phyloP scores from a whole-genome alignment of 805 yeast species.

The Spencermartinsiella europaea region DNA sequence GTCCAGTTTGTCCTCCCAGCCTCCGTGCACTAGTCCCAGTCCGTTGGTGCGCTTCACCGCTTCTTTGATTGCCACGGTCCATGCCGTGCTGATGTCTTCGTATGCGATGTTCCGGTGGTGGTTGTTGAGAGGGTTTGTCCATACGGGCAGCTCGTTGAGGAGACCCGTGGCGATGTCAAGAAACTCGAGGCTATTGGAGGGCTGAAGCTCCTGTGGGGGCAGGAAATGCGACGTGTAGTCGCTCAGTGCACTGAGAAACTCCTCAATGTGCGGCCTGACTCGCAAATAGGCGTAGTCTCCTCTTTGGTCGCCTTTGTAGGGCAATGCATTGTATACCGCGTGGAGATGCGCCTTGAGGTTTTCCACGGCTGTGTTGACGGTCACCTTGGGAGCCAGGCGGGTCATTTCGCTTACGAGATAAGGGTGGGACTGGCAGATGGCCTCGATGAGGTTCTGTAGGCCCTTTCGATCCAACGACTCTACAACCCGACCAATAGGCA shows the following conservation, averaged over 20 bases:
- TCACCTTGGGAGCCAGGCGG: constrained; percentile 51
- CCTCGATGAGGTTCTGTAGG: constrained; percentile 47
- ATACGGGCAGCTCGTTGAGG: constrained; percentile 61
- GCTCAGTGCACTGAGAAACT: constrained; percentile 62
- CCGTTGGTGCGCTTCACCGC: constrained; percentile 35
- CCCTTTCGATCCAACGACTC: constrained; percentile 60
- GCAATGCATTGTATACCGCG: constrained; percentile 47
- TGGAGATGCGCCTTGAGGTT: constrained; percentile 44
- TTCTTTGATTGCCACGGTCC: constrained; percentile 45
- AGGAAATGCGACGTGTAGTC: constrained; percentile 70
- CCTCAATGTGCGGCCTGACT: constrained; percentile 61
- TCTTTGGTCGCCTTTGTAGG: constrained; percentile 67
- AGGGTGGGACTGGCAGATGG: constrained; percentile 56
- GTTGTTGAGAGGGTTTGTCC: constrained; percentile 45
- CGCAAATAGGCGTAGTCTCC: constrained; percentile 75
- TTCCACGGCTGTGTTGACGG: constrained; percentile 46
- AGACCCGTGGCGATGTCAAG: constrained; percentile 56
- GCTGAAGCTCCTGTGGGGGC: constrained; percentile 61
- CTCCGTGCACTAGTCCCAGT: constrained; percentile 34
- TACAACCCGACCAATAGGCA: constrained; percentile 59
- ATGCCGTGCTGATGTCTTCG: constrained; percentile 55
- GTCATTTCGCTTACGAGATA: constrained; percentile 44
- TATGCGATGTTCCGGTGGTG: constrained; percentile 46
- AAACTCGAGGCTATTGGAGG: constrained; percentile 52
- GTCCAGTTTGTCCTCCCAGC: constrained; percentile 39